Evolutionary conservation across 1,139 yeast species (phyloP).

Genomic region (Blastobotrys raffinosifermentans): DNA sequence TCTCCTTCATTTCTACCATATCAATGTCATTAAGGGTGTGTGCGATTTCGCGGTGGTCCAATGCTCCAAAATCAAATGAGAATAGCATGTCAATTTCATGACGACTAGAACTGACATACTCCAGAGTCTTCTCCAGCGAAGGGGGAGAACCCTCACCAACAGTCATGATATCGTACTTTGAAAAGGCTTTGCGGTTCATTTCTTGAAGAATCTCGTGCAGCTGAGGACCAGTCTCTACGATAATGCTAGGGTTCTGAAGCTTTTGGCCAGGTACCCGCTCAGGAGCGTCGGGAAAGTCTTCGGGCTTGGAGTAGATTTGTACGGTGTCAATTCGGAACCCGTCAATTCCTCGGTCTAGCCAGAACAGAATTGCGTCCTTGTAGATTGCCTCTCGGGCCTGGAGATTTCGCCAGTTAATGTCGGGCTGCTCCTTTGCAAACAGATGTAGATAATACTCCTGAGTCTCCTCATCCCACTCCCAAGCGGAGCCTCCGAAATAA

Average conservation of each 20-base stretch:
- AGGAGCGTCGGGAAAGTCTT: slow-evolving; percentile 46
- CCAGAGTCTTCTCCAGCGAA: slow-evolving; percentile 41
- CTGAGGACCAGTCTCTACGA: slow-evolving; percentile 44
- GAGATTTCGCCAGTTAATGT: slow-evolving; percentile 54
- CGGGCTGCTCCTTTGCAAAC: slow-evolving; percentile 52
- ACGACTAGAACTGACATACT: slow-evolving; percentile 44
- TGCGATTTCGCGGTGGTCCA: slow-evolving; percentile 39
- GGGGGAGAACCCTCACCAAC: slow-evolving; percentile 44
- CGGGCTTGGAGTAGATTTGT: slow-evolving; percentile 47
- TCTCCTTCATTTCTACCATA: slow-evolving; percentile 41
- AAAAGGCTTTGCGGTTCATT: slow-evolving; percentile 38
- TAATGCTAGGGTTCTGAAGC: slow-evolving; percentile 38
- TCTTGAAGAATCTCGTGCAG: slow-evolving; percentile 55
- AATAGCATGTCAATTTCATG: slow-evolving; percentile 50
- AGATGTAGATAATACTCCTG: slow-evolving; percentile 49
- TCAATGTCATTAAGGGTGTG: slow-evolving; percentile 32
- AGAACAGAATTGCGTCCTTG: slow-evolving; percentile 44
- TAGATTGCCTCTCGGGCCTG: slow-evolving; percentile 47
- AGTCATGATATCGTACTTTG: slow-evolving; percentile 48
- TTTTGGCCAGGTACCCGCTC: slow-evolving; percentile 38
- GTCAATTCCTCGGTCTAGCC: slow-evolving; percentile 53
- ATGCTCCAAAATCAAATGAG: slow-evolving; percentile 42
- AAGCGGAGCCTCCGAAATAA: slow-evolving; percentile 48
- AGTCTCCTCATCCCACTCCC: slow-evolving; percentile 49
- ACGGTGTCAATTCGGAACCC: slow-evolving; percentile 57